phyloP scores from a whole-genome alignment of 140 eudicot species.

The Erigeron philadelphicus region DNA sequence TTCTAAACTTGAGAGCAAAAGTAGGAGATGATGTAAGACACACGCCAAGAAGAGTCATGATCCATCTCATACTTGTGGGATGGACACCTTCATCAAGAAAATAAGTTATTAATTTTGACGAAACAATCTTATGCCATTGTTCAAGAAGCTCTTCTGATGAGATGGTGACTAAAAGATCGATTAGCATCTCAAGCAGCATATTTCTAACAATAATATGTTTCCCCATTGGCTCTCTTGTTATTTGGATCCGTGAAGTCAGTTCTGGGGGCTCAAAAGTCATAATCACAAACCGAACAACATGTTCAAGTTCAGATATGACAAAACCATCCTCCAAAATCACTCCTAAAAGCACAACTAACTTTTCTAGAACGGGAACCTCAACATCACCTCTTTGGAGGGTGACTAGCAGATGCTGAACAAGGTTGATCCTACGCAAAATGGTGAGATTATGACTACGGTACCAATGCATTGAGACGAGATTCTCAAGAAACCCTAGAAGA shows the following conservation, averaged over 20 bases:
- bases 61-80: constrained; percentile 99
- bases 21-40: constrained; percentile 91
- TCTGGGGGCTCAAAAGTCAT: constrained; percentile 97
- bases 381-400: constrained; percentile 97
- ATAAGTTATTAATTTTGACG: constrained; percentile 77
- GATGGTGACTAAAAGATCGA: constrained; percentile 85
- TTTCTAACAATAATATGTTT: constrained; percentile 94
- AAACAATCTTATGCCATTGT: constrained; percentile 97
- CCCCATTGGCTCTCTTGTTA: constrained; percentile 83
- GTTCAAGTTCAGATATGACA: constrained; percentile 79
- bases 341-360: constrained; percentile 80
- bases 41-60: constrained; percentile 97
- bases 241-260: constrained; percentile 49
- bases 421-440: constrained; percentile 81
- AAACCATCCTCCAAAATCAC: constrained; percentile 92
- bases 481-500: constrained; percentile 82
- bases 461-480: constrained; percentile 98
- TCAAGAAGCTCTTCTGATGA: constrained; percentile 81
- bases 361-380: constrained; percentile 90
- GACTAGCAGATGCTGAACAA: constrained; percentile 87
- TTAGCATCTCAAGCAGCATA: constrained; percentile 96
- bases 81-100: constrained; percentile 96
- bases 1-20: constrained; percentile 80
- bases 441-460: constrained; percentile 92
- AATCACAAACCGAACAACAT: constrained; percentile 81